Conservation (phyloP, 1,284 basidiomycete species). For the Dichomitus squalens region DNA sequence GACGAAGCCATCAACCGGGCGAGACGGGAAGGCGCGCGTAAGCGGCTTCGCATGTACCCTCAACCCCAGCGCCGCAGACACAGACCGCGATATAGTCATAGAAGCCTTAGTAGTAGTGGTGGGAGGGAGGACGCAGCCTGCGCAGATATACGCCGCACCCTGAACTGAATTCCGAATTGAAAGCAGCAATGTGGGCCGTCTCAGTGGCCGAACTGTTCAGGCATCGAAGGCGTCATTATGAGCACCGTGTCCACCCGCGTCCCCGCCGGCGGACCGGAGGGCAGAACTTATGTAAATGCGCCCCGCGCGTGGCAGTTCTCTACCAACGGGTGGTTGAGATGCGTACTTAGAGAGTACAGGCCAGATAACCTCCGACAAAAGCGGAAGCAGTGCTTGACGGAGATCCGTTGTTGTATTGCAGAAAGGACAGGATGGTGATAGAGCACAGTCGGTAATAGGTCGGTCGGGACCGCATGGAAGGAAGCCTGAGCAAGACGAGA, state of each 20-base stretch:
- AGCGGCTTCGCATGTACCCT: conserved; percentile 21
- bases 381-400: too few relatives aligned
- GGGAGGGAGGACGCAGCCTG: not conserved
- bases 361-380: not conserved
- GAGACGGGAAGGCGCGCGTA: conserved; percentile 52
- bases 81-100: conserved; percentile 19
- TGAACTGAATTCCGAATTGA: conserved; percentile 2
- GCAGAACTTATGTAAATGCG: conserved; percentile 18
- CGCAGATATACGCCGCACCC: not conserved
- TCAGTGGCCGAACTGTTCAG: not conserved
- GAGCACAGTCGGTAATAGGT: conserved; percentile 8
- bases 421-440: conserved; percentile 22
- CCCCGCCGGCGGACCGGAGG: not conserved
- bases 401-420: conserved; percentile 10
- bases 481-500: conserved; percentile 3
- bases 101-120: not conserved
- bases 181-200: conserved; percentile 1
- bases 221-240: conserved; percentile 35
- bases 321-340: not conserved
- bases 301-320: too few relatives aligned
- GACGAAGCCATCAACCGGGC: conserved; percentile 78
- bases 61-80: conserved; percentile 22
- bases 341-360: not conserved
- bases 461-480: not conserved
- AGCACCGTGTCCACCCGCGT: conserved; percentile 25